phyloP scores from a whole-genome alignment of 164 flowering plant species.

The Piper betle region DNA sequence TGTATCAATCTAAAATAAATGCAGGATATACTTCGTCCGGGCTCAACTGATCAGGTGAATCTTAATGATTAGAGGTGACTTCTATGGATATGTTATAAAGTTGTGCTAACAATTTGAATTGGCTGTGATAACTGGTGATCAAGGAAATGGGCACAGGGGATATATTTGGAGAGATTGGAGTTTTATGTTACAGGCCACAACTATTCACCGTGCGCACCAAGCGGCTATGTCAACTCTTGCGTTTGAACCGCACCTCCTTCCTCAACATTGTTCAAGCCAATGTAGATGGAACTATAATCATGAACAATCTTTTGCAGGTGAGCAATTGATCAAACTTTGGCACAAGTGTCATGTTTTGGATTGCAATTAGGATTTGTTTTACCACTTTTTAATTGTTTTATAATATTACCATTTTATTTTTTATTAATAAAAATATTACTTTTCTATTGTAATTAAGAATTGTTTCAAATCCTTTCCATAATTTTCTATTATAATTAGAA shows the following conservation, averaged over 20 bases:
- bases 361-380: no score
- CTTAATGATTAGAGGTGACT: not conserved
- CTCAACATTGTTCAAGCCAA: constrained; percentile 74
- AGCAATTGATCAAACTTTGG: not conserved
- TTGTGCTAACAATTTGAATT: not conserved
- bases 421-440: no score
- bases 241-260: constrained; percentile 74
- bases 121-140: constrained; percentile 32
- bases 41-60: constrained; percentile 65
- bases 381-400: no score
- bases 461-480: no score
- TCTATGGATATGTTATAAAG: not conserved
- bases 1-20: constrained; percentile 3
- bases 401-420: no score
- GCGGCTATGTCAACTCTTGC: constrained; percentile 65
- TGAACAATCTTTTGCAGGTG: constrained; percentile 95
- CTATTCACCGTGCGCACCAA: constrained; percentile 82
- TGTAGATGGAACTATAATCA: constrained; percentile 85
- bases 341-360: not conserved
- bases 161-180: constrained; percentile 88
- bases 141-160: constrained; percentile 67
- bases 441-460: no score
- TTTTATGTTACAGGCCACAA: constrained; percentile 90
- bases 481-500: no score
- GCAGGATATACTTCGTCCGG: constrained; percentile 54